These are phyloP conservation scores for Lumnitzera littorea DNA, from an alignment of 345 rosid genomes.

Conservation along the genomic window DNA sequence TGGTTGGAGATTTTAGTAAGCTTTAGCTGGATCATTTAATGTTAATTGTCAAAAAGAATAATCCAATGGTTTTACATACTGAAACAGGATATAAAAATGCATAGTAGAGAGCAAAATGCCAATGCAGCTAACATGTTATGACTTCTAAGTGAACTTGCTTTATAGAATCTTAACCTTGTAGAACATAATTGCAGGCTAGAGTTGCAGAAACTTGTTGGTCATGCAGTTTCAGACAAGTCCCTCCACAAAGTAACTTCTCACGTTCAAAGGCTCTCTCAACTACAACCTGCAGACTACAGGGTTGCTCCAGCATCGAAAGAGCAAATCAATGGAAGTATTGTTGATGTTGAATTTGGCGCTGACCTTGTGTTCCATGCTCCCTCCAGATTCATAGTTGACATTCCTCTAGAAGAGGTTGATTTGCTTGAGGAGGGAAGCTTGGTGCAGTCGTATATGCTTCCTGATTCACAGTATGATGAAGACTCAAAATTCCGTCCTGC, in stretches of 20 bases:
- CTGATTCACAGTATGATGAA: conserved; percentile 43
- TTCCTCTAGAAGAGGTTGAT: conserved; percentile 42
- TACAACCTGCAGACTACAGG: conserved; percentile 44
- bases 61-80: too few relatives aligned
- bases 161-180: neutral
- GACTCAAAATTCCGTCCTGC: conserved; percentile 21
- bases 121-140: neutral
- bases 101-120: neutral
- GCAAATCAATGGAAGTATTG: conserved; percentile 27
- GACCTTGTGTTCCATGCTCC: conserved; percentile 72
- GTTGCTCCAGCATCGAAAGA: conserved; percentile 23
- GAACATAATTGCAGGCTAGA: conserved; percentile 44
- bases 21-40: too few relatives aligned
- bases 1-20: too few relatives aligned
- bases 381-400: conserved; percentile 68
- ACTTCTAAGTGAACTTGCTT: neutral
- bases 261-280: conserved; percentile 42
- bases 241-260: conserved; percentile 48
- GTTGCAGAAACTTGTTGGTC: conserved; percentile 70
- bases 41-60: too few relatives aligned
- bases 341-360: conserved; percentile 64
- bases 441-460: conserved; percentile 26
- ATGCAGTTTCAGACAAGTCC: conserved; percentile 37
- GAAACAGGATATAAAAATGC: too few relatives aligned
- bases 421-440: conserved; percentile 33